These are phyloP conservation scores for Ilex aquifolium DNA, from an alignment of 257 asterid species.

Conservation along the genomic window DNA sequence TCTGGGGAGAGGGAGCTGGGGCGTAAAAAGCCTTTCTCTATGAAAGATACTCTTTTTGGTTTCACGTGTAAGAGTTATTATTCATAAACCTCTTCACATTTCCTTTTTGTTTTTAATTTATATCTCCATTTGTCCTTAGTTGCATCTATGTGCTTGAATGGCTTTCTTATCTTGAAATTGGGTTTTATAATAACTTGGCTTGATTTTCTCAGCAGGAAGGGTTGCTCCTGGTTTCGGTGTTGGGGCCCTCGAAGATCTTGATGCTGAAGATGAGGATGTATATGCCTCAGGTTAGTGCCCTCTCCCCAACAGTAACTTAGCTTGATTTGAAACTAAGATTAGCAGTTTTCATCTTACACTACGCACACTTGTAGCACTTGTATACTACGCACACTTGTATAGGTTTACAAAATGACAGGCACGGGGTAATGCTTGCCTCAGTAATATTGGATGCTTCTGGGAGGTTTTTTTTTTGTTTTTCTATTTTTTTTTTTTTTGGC, in stretches of 20 bases:
- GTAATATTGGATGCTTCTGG: background rate
- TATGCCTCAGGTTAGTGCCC: slow-evolving; percentile 61
- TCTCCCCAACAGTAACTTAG: background rate
- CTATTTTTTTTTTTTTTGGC: too few relatives aligned
- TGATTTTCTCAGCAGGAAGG: slow-evolving; percentile 51
- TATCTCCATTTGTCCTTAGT: background rate
- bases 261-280: slow-evolving; percentile 91
- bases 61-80: slow-evolving; percentile 30
- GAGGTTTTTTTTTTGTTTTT: too few relatives aligned
- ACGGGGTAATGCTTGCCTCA: background rate
- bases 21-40: slow-evolving; percentile 38
- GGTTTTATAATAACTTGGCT: slow-evolving; percentile 20
- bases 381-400: background rate
- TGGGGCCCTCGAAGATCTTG: slow-evolving; percentile 96
- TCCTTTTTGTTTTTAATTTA: slow-evolving; percentile 1
- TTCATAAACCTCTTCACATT: background rate
- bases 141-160: background rate
- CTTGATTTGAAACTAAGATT: slow-evolving; percentile 1
- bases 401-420: background rate
- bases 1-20: slow-evolving; percentile 43
- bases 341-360: background rate
- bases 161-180: background rate
- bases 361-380: background rate
- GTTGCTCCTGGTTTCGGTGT: slow-evolving; percentile 92
- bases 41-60: slow-evolving; percentile 49